phyloP scores from a whole-genome alignment of 2,329 filamentous ascomycete genomes.

The Microsporum ferrugineum region DNA sequence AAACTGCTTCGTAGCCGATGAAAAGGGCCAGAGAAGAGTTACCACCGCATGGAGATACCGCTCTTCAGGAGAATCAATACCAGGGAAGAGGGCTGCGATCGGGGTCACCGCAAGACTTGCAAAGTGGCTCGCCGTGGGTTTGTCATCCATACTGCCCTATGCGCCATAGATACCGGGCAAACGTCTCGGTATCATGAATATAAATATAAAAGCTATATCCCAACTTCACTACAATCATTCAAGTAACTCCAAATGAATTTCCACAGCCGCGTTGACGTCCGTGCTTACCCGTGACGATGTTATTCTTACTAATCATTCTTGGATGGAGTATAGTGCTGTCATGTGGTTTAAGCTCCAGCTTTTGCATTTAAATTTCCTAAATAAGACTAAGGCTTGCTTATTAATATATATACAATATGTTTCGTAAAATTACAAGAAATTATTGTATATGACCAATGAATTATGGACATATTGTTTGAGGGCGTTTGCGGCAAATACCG shows the following conservation, averaged over 20 bases:
- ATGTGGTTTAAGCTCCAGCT: too few species aligned
- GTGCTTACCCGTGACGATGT: neutral
- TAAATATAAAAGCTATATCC: neutral
- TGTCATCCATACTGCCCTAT: neutral
- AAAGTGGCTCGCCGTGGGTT: neutral
- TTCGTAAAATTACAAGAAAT: too few species aligned
- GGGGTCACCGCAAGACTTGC: conserved; percentile 17
- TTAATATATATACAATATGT: too few species aligned
- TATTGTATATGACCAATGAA: too few species aligned
- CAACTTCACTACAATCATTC: neutral
- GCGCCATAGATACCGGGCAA: neutral
- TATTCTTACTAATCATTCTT: neutral
- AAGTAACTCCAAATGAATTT: neutral
- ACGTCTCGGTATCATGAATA: neutral
- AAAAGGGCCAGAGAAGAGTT: conserved; percentile 86
- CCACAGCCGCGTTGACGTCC: neutral
- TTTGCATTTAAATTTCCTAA: too few species aligned
- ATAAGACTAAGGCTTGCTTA: too few species aligned
- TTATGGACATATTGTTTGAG: too few species aligned
- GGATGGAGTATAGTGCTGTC: too few species aligned
- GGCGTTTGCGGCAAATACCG: too few species aligned
- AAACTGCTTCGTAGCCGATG: conserved; percentile 59
- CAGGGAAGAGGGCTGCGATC: conserved; percentile 34
- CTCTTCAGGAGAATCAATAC: conserved; percentile 18
- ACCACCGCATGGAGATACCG: conserved; percentile 55